These are phyloP conservation scores for Elongisporangium undulatum DNA, from an alignment of 352 stramenopile genomes.

Conservation along the genomic window DNA sequence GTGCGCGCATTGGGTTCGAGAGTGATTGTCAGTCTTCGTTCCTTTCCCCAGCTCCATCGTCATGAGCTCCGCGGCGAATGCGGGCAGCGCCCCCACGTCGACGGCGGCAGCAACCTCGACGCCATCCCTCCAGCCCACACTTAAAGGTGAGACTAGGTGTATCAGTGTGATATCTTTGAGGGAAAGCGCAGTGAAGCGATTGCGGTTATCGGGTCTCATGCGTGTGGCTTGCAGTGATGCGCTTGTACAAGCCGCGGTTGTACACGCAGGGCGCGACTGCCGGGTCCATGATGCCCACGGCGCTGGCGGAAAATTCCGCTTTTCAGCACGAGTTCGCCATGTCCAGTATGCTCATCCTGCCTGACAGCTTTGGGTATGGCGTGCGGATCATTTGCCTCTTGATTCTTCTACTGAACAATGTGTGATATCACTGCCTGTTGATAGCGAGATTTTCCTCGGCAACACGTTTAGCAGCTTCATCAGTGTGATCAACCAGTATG, in stretches of 20 bases:
- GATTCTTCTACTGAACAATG: neutral
- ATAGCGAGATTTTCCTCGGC: conserved; percentile 88
- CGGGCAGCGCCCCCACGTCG: neutral
- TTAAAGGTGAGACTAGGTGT: conserved; percentile 46
- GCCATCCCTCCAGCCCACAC: conserved; percentile 48
- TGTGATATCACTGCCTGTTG: neutral
- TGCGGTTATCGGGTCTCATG: neutral
- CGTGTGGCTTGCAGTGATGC: conserved; percentile 64
- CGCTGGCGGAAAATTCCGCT: conserved; percentile 33
- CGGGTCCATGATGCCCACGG: conserved; percentile 59
- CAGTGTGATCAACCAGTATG: conserved; percentile 89
- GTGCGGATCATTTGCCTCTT: conserved; percentile 1
- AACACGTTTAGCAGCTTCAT: conserved; percentile 94
- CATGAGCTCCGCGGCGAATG: neutral
- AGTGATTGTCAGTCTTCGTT: neutral
- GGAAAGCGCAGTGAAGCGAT: neutral
- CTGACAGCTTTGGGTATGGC: conserved; percentile 88
- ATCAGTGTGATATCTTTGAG: neutral
- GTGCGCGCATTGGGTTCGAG: neutral
- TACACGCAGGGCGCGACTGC: conserved; percentile 50
- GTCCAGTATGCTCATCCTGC: conserved; percentile 86
- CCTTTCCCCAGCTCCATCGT: neutral
- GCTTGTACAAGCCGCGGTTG: conserved; percentile 88
- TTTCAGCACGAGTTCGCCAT: conserved; percentile 81
- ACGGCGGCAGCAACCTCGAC: neutral